Percentiles rank a stretch among this genome's conserved stretches.
Conservation (phyloP, 306 rosid species). For the Fragaria nilgerrensis region DNA sequence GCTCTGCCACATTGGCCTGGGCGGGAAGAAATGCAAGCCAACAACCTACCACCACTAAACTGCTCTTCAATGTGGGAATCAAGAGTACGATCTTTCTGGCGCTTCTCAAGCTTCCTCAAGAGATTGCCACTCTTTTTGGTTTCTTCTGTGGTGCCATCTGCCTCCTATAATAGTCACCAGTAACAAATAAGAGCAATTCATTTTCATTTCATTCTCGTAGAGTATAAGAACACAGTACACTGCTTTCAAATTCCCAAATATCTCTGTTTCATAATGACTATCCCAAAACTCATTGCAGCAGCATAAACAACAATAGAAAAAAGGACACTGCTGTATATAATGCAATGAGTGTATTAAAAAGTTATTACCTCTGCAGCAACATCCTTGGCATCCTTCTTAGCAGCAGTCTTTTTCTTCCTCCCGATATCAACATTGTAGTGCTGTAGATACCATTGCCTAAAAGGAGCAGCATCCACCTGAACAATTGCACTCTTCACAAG, state of each 20-base stretch:
- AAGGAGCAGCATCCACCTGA: slow-evolving; percentile 51
- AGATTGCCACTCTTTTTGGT: slow-evolving; percentile 38
- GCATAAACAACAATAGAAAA: background rate
- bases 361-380: slow-evolving; percentile 28
- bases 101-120: slow-evolving; percentile 41
- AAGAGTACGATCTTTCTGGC: slow-evolving; percentile 33
- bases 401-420: slow-evolving; percentile 39
- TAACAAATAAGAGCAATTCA: background rate
- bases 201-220: background rate
- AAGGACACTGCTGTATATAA: background rate
- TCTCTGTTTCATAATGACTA: background rate
- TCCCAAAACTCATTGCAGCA: background rate
- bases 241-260: background rate
- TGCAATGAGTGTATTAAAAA: background rate
- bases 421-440: slow-evolving; percentile 45
- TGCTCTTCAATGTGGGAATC: slow-evolving; percentile 43
- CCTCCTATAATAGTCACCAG: slow-evolving; percentile 22
- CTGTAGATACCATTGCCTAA: slow-evolving; percentile 47
- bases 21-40: slow-evolving; percentile 40
- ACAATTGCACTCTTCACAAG: slow-evolving; percentile 43
- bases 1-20: slow-evolving; percentile 51
- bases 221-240: background rate
- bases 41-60: slow-evolving; percentile 40
- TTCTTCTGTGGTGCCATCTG: slow-evolving; percentile 36
- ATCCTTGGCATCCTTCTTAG: slow-evolving; percentile 43